Evolutionary conservation across 2,329 filamentous ascomycete species (phyloP).

Genomic region (Microcera coccophila): DNA sequence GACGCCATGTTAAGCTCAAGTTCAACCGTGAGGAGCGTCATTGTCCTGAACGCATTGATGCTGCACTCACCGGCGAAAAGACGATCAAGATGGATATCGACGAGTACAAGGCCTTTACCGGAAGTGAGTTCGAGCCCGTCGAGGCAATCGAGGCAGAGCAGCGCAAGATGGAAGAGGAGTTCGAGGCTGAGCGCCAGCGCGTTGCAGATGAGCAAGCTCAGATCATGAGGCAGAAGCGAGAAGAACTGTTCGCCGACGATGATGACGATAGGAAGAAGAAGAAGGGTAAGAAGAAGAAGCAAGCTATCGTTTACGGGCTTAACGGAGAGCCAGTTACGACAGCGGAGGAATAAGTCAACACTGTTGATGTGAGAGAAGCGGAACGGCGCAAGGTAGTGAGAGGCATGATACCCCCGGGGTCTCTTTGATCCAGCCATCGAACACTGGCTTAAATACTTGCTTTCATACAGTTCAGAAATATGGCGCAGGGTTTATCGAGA

Average conservation of each 20-base stretch:
- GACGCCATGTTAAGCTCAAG: constrained; percentile 75
- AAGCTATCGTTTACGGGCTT: constrained; percentile 33
- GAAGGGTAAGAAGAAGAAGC: constrained; percentile 36
- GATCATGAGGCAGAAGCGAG: constrained; percentile 44
- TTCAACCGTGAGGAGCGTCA: constrained; percentile 75
- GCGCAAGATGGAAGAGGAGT: constrained; percentile 43
- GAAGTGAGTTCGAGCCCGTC: constrained; percentile 51
- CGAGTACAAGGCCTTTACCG: constrained; percentile 55
- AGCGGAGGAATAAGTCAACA: constrained; percentile 6
- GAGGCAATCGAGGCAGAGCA: constrained; percentile 55
- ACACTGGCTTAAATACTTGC: not conserved
- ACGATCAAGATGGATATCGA: constrained; percentile 56
- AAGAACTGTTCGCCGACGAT: constrained; percentile 46
- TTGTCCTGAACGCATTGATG: constrained; percentile 60
- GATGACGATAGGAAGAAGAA: constrained; percentile 27
- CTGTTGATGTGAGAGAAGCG: not conserved
- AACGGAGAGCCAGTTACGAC: constrained; percentile 35
- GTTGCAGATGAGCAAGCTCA: constrained; percentile 46
- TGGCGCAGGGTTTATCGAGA: no score
- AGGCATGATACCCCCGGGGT: constrained; percentile 27
- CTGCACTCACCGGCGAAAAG: constrained; percentile 59
- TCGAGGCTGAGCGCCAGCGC: constrained; percentile 42
- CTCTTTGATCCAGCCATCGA: constrained; percentile 6
- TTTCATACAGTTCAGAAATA: no score
- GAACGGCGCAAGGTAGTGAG: constrained; percentile 16